phyloP scores from a whole-genome alignment of 192 early-diverging fungal species.

The Coemansia furcata region DNA sequence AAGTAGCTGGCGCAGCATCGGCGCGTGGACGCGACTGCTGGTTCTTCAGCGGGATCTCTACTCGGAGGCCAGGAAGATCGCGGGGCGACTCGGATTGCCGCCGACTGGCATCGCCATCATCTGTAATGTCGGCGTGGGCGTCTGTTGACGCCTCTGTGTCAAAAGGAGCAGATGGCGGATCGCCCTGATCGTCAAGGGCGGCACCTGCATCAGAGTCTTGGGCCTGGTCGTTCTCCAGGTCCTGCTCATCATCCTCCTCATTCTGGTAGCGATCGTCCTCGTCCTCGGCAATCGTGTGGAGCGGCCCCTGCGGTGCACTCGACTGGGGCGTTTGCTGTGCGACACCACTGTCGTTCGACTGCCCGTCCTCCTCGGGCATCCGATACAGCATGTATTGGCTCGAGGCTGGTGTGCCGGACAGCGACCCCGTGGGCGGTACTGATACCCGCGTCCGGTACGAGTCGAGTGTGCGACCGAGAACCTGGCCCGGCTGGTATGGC shows the following conservation, averaged over 20 bases:
- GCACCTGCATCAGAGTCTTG: neutral
- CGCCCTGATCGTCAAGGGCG: neutral
- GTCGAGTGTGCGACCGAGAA: conserved; percentile 41
- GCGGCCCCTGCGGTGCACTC: conserved; percentile 6
- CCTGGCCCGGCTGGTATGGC: conserved; percentile 53
- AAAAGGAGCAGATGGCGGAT: neutral
- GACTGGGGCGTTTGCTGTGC: conserved; percentile 16
- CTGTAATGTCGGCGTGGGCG: neutral
- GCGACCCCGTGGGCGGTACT: neutral
- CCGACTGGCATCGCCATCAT: neutral
- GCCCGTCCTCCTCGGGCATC: conserved; percentile 45
- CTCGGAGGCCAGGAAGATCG: conserved; percentile 25
- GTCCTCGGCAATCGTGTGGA: conserved; percentile 49
- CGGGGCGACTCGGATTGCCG: conserved; percentile 10
- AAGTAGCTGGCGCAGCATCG: neutral
- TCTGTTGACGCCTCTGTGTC: neutral
- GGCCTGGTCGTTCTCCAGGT: conserved; percentile 5
- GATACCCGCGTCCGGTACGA: conserved; percentile 40
- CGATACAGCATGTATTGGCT: conserved; percentile 52
- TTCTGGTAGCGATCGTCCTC: conserved; percentile 25
- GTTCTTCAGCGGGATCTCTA: conserved; percentile 30
- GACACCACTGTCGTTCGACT: conserved; percentile 25
- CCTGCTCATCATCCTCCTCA: conserved; percentile 9
- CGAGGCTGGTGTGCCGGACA: neutral
- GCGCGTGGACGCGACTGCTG: conserved; percentile 11